Conservation (phyloP, 2,329 filamentous ascomycete species). For the Colletotrichum scovillei region DNA sequence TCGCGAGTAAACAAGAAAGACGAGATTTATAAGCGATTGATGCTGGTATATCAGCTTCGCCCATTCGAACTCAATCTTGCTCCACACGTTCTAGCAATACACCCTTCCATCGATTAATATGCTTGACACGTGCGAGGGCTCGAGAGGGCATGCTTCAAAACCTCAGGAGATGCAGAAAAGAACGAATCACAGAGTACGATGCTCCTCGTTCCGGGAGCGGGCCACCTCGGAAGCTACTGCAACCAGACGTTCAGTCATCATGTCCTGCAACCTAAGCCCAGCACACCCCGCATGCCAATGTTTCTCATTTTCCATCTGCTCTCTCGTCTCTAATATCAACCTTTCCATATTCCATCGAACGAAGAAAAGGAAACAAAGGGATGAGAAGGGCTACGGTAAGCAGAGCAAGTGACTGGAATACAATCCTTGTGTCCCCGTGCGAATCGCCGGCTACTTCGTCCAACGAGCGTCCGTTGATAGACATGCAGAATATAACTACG, state of each 20-base stretch:
- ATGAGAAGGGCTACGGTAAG: background rate
- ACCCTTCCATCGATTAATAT: background rate
- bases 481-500: background rate
- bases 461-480: background rate
- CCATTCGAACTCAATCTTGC: background rate
- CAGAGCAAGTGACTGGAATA: background rate
- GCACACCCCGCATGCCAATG: background rate
- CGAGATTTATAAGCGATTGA: background rate
- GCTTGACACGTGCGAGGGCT: background rate
- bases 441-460: background rate
- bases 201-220: background rate
- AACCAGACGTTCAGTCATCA: background rate
- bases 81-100: background rate
- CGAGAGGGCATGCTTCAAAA: background rate
- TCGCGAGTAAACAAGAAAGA: background rate
- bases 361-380: background rate
- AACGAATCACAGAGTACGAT: no score
- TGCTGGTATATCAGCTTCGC: background rate
- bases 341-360: no score
- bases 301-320: background rate
- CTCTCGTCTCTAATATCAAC: background rate
- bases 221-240: background rate
- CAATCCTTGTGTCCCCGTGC: background rate
- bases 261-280: background rate
- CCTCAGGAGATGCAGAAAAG: background rate